phyloP scores from a whole-genome alignment of 106 monocot genomes.

The Acorus gramineus region DNA sequence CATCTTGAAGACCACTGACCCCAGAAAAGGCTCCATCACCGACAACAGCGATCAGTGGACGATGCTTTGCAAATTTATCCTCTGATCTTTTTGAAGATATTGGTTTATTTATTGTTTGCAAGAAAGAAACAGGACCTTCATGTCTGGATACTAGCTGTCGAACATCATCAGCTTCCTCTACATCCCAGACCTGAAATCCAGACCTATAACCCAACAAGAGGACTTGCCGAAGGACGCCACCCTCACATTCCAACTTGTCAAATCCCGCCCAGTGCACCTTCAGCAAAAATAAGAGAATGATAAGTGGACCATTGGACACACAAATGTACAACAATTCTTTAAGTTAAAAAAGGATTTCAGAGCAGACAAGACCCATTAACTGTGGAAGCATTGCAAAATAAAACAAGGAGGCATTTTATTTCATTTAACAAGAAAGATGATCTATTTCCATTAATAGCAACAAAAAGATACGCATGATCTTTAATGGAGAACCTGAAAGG shows the following conservation, averaged over 20 bases:
- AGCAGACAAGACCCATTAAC: background rate
- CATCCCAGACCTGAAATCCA: slow-evolving; percentile 95
- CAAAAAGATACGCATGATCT: too few relatives aligned
- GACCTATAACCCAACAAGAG: slow-evolving; percentile 63
- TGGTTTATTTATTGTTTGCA: slow-evolving; percentile 56
- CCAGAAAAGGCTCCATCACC: slow-evolving; percentile 34
- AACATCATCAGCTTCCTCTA: slow-evolving; percentile 77
- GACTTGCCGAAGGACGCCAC: slow-evolving; percentile 37
- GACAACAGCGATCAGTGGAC: slow-evolving; percentile 51
- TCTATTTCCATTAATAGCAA: background rate
- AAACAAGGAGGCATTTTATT: background rate
- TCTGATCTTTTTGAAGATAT: slow-evolving; percentile 20
- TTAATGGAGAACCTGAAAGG: too few relatives aligned
- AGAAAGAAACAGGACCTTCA: slow-evolving; percentile 66
- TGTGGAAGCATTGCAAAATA: background rate
- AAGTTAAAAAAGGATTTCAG: background rate
- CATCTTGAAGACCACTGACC: slow-evolving; percentile 16
- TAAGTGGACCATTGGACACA: background rate
- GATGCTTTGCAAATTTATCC: slow-evolving; percentile 44
- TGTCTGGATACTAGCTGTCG: slow-evolving; percentile 54
- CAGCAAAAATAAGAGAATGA: background rate
- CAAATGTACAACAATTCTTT: background rate
- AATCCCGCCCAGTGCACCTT: slow-evolving; percentile 90
- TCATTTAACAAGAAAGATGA: background rate
- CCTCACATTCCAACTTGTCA: slow-evolving; percentile 56